Conservation (phyloP, 2,329 filamentous ascomycete genomes). For the Rhynchosporium agropyri region DNA sequence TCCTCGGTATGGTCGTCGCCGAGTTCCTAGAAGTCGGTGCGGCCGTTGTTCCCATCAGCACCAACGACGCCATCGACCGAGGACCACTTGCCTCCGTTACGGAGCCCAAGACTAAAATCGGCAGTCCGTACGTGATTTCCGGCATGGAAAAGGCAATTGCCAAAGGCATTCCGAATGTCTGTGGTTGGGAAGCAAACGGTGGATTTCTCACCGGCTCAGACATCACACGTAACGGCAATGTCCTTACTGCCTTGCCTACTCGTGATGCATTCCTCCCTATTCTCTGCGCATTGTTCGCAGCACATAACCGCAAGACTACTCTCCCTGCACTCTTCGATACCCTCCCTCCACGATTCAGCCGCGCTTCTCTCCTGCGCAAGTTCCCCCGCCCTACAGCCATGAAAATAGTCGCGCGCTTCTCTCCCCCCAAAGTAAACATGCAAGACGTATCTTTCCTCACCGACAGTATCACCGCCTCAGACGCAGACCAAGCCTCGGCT, state of each 20-base stretch:
- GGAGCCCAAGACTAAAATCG: slow-evolving; percentile 43
- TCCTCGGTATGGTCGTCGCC: slow-evolving; percentile 42
- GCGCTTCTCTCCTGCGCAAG: slow-evolving; percentile 41
- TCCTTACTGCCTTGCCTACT: slow-evolving; percentile 41
- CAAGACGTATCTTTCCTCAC: slow-evolving; percentile 33
- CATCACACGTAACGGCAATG: slow-evolving; percentile 38
- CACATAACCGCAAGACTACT: slow-evolving; percentile 35
- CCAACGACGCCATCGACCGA: slow-evolving; percentile 43
- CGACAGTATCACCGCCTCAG: slow-evolving; percentile 27
- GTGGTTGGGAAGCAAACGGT: slow-evolving; percentile 44
- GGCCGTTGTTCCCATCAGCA: slow-evolving; percentile 43
- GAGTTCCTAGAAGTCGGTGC: slow-evolving; percentile 41
- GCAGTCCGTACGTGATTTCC: slow-evolving; percentile 43
- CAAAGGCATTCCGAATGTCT: slow-evolving; percentile 39
- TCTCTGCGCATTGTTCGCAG: slow-evolving; percentile 40
- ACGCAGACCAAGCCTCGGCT: slow-evolving; percentile 23
- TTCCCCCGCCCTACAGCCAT: slow-evolving; percentile 41
- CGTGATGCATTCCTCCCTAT: slow-evolving; percentile 42
- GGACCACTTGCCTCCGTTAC: slow-evolving; percentile 37
- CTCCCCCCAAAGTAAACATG: slow-evolving; percentile 33
- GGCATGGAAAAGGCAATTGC: slow-evolving; percentile 42
- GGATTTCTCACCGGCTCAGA: slow-evolving; percentile 43
- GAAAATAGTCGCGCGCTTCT: slow-evolving; percentile 41
- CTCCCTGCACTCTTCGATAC: slow-evolving; percentile 40
- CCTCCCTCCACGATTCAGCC: slow-evolving; percentile 40